phyloP scores from a whole-genome alignment of 805 yeast species.

The Candida namnaoensis region DNA sequence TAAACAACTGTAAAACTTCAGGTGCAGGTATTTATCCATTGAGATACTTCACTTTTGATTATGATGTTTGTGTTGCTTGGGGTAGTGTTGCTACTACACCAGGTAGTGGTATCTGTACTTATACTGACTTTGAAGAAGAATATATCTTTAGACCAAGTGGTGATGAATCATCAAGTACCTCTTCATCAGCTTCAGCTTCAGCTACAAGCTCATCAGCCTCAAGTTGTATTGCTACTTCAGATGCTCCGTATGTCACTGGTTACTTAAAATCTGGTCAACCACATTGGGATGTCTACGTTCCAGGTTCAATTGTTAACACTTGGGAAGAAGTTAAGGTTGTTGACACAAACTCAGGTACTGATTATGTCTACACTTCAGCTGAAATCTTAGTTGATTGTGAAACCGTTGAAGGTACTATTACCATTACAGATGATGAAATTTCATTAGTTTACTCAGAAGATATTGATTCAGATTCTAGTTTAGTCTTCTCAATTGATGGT shows the following conservation, averaged over 20 bases:
- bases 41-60: background rate
- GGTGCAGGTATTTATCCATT: background rate
- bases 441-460: too few species aligned
- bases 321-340: constrained; percentile 7
- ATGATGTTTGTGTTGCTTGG: background rate
- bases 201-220: background rate
- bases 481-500: too few species aligned
- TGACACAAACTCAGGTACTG: constrained; percentile 8
- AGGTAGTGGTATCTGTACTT: too few species aligned
- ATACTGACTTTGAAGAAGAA: too few species aligned
- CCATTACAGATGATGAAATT: constrained; percentile 5
- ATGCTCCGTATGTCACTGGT: constrained; percentile 15
- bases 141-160: too few species aligned
- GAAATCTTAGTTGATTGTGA: constrained; percentile 8
- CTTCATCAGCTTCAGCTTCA: background rate
- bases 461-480: too few species aligned
- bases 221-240: background rate
- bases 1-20: constrained; percentile 1
- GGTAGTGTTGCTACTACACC: too few species aligned
- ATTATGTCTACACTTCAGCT: constrained; percentile 10
- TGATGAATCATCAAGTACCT: too few species aligned
- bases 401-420: constrained; percentile 3
- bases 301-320: constrained; percentile 13
- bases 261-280: constrained; percentile 15
- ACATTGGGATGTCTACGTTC: constrained; percentile 14